A percentile compares a stretch with the other conserved stretches of the same genome.
These are phyloP conservation scores for Exophiala sideris DNA, from an alignment of 2,329 filamentous ascomycete species.

Conservation along the genomic window DNA sequence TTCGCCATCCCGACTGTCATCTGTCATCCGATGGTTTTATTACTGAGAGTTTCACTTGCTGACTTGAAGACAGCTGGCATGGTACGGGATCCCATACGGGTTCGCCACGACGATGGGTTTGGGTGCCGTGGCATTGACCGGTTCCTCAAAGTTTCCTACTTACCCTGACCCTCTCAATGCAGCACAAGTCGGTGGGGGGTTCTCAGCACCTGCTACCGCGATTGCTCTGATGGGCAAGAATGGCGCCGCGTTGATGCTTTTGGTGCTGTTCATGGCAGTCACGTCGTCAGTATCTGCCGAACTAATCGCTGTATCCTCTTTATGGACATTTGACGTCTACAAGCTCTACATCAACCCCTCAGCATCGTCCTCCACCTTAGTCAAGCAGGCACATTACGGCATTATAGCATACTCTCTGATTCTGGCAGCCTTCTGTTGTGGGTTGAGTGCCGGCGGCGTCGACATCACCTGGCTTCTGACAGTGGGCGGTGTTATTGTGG, in stretches of 20 bases:
- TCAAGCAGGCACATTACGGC: slow-evolving; percentile 72
- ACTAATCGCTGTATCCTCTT: slow-evolving; percentile 80
- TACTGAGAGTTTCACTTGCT: neutral
- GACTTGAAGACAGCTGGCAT: slow-evolving; percentile 52
- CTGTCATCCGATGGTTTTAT: neutral
- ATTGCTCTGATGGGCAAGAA: slow-evolving; percentile 77
- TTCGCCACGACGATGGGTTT: slow-evolving; percentile 85
- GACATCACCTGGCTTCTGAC: slow-evolving; percentile 9
- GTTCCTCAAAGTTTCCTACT: slow-evolving; percentile 56
- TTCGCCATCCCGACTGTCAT: neutral
- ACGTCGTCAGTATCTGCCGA: slow-evolving; percentile 79
- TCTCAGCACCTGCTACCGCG: slow-evolving; percentile 80
- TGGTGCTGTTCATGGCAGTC: slow-evolving; percentile 87
- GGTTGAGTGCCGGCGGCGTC: slow-evolving; percentile 9
- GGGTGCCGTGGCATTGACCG: slow-evolving; percentile 73
- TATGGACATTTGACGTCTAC: slow-evolving; percentile 85
- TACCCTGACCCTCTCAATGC: slow-evolving; percentile 64
- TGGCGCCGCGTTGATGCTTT: slow-evolving; percentile 71
- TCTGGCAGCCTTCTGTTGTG: slow-evolving; percentile 57
- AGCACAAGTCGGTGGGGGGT: slow-evolving; percentile 72
- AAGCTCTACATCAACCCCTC: slow-evolving; percentile 77
- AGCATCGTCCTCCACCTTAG: slow-evolving; percentile 70
- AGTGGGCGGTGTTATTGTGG: slow-evolving; percentile 81
- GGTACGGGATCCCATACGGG: slow-evolving; percentile 91
- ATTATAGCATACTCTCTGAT: slow-evolving; percentile 72